These are phyloP conservation scores for Trichoderma semiorbis DNA, from an alignment of 2,329 filamentous ascomycete species.

Conservation along the genomic window DNA sequence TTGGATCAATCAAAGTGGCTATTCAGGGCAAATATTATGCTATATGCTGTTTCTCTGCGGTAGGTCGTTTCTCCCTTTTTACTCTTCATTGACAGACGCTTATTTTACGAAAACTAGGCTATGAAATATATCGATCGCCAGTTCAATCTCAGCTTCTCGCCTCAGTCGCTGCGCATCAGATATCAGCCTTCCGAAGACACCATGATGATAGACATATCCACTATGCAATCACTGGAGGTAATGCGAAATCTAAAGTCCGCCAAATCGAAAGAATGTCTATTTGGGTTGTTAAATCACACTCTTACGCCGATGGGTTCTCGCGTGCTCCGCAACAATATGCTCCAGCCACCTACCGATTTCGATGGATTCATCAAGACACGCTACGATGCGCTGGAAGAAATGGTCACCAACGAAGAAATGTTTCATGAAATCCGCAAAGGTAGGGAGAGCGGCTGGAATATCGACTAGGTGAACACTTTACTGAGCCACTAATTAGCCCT, in stretches of 20 bases:
- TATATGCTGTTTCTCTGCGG: slow-evolving; percentile 79
- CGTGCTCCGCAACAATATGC: slow-evolving; percentile 76
- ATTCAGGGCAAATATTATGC: slow-evolving; percentile 83
- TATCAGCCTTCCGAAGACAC: slow-evolving; percentile 87
- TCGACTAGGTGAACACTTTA: background rate
- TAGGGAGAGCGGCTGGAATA: slow-evolving; percentile 26
- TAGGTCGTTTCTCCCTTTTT: slow-evolving; percentile 40
- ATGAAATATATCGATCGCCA: slow-evolving; percentile 77
- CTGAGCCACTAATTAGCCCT: slow-evolving; percentile 48
- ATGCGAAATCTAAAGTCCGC: slow-evolving; percentile 79
- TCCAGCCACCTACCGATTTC: slow-evolving; percentile 78
- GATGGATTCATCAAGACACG: slow-evolving; percentile 64
- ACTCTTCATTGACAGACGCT: background rate
- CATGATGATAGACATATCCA: slow-evolving; percentile 93
- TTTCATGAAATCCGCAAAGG: slow-evolving; percentile 73
- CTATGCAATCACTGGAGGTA: slow-evolving; percentile 81
- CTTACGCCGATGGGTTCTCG: slow-evolving; percentile 84
- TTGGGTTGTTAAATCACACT: slow-evolving; percentile 81
- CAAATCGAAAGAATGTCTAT: slow-evolving; percentile 78
- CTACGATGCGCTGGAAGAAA: slow-evolving; percentile 79
- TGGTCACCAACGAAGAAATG: slow-evolving; percentile 79
- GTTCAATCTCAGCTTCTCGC: slow-evolving; percentile 64
- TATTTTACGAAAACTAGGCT: slow-evolving; percentile 48
- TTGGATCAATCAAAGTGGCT: slow-evolving; percentile 76
- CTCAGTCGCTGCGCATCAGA: slow-evolving; percentile 78